These are phyloP conservation scores for Ceratonia siliqua DNA, from an alignment of 306 rosid genomes.

Conservation along the genomic window DNA sequence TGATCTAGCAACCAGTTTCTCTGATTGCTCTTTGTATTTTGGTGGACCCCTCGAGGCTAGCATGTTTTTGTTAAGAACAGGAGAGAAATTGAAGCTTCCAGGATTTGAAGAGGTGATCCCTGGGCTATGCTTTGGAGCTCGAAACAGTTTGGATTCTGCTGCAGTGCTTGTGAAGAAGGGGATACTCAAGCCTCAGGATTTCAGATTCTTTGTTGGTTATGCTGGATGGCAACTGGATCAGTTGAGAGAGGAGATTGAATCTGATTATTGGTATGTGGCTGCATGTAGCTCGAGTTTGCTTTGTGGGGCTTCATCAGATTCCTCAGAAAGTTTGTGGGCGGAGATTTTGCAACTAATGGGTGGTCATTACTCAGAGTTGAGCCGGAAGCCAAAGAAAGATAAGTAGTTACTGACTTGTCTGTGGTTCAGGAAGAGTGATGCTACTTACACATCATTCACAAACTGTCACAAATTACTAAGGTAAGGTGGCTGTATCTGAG, in stretches of 20 bases:
- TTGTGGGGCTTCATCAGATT: constrained; percentile 50
- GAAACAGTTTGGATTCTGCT: constrained; percentile 88
- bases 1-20: constrained; percentile 83
- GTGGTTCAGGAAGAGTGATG: not conserved
- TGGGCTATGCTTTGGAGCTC: constrained; percentile 87
- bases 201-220: constrained; percentile 91
- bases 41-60: constrained; percentile 99
- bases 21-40: constrained; percentile 83
- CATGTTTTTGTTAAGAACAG: constrained; percentile 79
- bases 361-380: constrained; percentile 88
- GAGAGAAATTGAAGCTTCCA: constrained; percentile 61
- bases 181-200: constrained; percentile 75
- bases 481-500: too few relatives aligned
- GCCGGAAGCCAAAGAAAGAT: constrained; percentile 97
- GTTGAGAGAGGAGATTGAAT: constrained; percentile 88
- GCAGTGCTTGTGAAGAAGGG: constrained; percentile 88
- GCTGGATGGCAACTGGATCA: constrained; percentile 99
- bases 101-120: constrained; percentile 91
- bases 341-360: constrained; percentile 95
- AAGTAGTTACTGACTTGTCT: constrained; percentile 45
- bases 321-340: constrained; percentile 86
- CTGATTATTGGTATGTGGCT: constrained; percentile 92
- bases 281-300: constrained; percentile 95
- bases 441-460: too few relatives aligned
- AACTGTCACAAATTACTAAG: too few relatives aligned